phyloP scores from a whole-genome alignment of 2,329 filamentous ascomycete genomes.

The Sarocladium kiliense region DNA sequence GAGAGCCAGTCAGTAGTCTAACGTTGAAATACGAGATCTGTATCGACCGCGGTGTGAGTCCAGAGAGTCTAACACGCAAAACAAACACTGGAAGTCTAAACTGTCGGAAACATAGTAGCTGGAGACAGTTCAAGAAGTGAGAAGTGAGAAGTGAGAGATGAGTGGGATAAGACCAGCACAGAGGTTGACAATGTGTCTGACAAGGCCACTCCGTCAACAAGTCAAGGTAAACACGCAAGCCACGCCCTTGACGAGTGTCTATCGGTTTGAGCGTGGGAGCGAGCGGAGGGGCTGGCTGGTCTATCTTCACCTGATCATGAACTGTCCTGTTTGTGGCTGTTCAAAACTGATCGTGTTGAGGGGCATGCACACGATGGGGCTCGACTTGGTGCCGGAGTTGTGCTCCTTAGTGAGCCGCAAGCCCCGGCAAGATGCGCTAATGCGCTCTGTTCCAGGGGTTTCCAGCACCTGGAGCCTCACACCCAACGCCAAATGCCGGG shows the following conservation, averaged over 20 bases:
- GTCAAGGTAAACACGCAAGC: neutral
- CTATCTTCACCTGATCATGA: neutral
- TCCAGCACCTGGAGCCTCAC: neutral
- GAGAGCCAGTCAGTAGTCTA: neutral
- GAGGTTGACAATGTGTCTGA: neutral
- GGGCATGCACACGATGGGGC: constrained; percentile 2
- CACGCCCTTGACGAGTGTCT: neutral
- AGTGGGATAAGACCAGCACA: neutral
- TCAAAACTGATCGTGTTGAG: neutral
- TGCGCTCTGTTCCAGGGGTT: no score
- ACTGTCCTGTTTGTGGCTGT: neutral
- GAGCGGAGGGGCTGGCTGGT: neutral
- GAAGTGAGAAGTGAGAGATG: neutral
- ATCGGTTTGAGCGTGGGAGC: neutral
- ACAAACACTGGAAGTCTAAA: neutral
- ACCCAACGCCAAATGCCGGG: neutral
- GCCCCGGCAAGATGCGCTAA: no score
- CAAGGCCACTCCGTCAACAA: neutral
- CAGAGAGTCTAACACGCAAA: neutral
- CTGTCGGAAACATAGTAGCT: neutral
- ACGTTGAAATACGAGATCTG: neutral
- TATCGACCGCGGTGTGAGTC: neutral
- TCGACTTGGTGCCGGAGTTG: no score
- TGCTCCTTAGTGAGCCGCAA: no score
- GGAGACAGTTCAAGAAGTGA: neutral